Conservation (phyloP, 106 monocot genomes). For the Phalaenopsis equestris region DNA sequence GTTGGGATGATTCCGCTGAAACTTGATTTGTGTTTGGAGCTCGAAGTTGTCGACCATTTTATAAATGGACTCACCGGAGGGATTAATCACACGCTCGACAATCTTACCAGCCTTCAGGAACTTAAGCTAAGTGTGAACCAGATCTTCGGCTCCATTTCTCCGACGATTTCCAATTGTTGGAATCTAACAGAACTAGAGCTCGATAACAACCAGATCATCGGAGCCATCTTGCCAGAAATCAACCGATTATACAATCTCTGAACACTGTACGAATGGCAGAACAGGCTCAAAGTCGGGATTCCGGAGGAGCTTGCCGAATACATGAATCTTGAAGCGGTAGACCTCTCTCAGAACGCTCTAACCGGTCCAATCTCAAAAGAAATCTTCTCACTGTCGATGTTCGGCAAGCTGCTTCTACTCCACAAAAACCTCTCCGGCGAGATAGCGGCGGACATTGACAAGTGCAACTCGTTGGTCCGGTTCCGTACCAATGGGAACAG, state of each 20-base stretch:
- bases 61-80: slow-evolving; percentile 62
- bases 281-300: slow-evolving; percentile 50
- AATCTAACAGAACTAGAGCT: slow-evolving; percentile 76
- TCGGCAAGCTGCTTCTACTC: slow-evolving; percentile 69
- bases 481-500: slow-evolving; percentile 60
- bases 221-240: slow-evolving; percentile 53
- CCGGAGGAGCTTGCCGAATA: slow-evolving; percentile 56
- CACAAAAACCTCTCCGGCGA: slow-evolving; percentile 64
- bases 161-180: slow-evolving; percentile 45
- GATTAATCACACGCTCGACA: slow-evolving; percentile 51
- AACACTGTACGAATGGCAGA: slow-evolving; percentile 68
- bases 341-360: slow-evolving; percentile 77
- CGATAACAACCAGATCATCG: slow-evolving; percentile 78
- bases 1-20: slow-evolving; percentile 71
- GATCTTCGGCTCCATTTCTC: slow-evolving; percentile 60
- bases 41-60: slow-evolving; percentile 57
- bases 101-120: slow-evolving; percentile 53
- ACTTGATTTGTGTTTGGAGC: slow-evolving; percentile 37
- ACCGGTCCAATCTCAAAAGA: slow-evolving; percentile 58
- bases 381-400: slow-evolving; percentile 38
- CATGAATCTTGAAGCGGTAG: slow-evolving; percentile 55
- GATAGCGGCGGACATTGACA: slow-evolving; percentile 68
- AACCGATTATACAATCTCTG: slow-evolving; percentile 36
- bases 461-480: slow-evolving; percentile 50
- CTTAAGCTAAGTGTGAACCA: slow-evolving; percentile 86